Percentiles rank a stretch among this genome's conserved stretches.
Evolutionary conservation across 768 basidiomycete species (phyloP).

Genomic region (Trametes sanguinea): DNA sequence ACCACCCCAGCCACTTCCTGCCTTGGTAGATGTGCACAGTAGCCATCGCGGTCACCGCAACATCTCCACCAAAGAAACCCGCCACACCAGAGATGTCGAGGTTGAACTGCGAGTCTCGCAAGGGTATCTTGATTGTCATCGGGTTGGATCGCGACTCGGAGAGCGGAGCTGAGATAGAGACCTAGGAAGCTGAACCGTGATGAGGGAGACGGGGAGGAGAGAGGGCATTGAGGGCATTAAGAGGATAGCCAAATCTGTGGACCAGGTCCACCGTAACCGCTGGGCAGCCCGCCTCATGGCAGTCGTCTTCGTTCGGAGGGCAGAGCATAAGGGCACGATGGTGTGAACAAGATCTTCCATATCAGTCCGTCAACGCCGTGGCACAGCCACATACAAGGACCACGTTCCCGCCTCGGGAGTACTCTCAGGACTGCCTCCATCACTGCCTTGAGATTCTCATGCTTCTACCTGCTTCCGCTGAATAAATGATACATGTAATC

Average conservation of each 20-base stretch:
- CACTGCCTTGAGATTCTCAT: too few species aligned
- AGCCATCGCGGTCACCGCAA: slow-evolving; percentile 18
- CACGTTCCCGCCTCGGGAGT: not conserved
- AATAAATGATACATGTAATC: too few species aligned
- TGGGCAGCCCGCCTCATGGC: slow-evolving; percentile 4
- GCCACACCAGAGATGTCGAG: slow-evolving; percentile 20
- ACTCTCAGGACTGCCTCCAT: too few species aligned
- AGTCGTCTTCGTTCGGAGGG: not conserved
- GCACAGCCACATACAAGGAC: not conserved
- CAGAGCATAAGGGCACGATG: not conserved
- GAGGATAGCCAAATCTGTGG: not conserved
- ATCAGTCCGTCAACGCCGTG: not conserved
- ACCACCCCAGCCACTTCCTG: slow-evolving; percentile 21
- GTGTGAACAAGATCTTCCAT: not conserved
- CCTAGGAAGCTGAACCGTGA: not conserved
- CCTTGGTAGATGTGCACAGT: slow-evolving; percentile 20
- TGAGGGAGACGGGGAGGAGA: not conserved
- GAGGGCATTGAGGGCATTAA: not conserved
- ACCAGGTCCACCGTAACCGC: not conserved
- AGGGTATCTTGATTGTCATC: slow-evolving; percentile 4
- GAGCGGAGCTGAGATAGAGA: not conserved
- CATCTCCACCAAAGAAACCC: slow-evolving; percentile 21
- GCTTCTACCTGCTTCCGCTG: too few species aligned
- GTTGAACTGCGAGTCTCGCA: slow-evolving; percentile 12
- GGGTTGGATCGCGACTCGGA: too few species aligned